Evolutionary conservation across 2,329 filamentous ascomycete species (phyloP), one percentile per base, ranked within the genome.

Genomic region (Grosmannia clavigera): DNA sequence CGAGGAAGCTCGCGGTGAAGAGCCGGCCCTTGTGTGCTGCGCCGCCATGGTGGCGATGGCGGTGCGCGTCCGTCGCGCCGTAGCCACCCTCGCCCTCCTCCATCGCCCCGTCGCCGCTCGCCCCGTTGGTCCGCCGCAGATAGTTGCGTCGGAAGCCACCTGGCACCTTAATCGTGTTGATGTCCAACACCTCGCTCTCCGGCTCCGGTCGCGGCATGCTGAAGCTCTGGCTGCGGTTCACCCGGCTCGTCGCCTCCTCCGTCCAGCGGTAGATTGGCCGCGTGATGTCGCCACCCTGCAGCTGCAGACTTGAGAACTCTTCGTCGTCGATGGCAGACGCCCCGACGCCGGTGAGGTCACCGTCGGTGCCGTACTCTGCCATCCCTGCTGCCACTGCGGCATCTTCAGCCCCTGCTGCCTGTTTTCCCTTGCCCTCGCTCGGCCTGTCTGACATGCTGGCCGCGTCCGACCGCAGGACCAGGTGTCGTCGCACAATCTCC

Each of bases 231-330:
- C 92, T 96, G 67, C 92, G 84, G 67, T 86, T 83, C 68, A 84
- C 77, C 66, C 83, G 83, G 62, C 78, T 80, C 78, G 69, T 95
- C 58, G 88, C 88, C 70, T 95, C 89, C 71, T 97, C 91, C 6
- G 91, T 90, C 90, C 95, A 99, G 67, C 90, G 87, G 77, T 99
- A 99, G 67, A 99, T 95, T 59, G 92, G 90, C 62, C 94, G 81
- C 29, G 92, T 96, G 61, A 96, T 87, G 70, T 99, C 94, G 64
- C 94, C 94, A 62, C 94, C 94, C 70, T 97, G 95, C 55, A 99
- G 77, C 69, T 86, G 86, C 70, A 99, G 74, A 73, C 94, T 97
- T 35, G 92, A 96, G 71, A 99, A 99, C 68, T 95, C 90, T 61
- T 94, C 88, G 6, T 86, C 83, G 63, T 83, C 80, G 19, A 62